Evolutionary conservation across 192 early-diverging fungal genomes (phyloP), one percentile per base, ranked within the genome.

Genomic region (Diversispora eburnea): DNA sequence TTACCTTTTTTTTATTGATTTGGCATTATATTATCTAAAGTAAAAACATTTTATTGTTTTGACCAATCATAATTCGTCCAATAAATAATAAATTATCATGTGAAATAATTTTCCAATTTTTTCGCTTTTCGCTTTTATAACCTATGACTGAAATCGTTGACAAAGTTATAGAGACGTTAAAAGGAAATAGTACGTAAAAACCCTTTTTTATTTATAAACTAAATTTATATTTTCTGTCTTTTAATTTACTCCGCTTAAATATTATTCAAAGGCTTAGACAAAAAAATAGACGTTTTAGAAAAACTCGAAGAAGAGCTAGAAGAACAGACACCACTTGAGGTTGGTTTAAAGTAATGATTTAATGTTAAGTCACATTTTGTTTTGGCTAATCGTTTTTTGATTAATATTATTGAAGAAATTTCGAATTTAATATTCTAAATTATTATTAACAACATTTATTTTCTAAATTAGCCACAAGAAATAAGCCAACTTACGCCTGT

Each of bases 251-350:
- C 5, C 22, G 7, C 67, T 42, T 22, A 6, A 57, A 20, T 42
- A 67, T 33, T 25, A 54, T 33, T 54, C 52, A 68, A 71, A 71
- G 69, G 58, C 20, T 25, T 57, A 2, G 69, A 71, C 2, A 71
- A 71, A 59, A 71, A 71, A 45, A 49, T 71, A 33, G 69, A 71
- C 57, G 56, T 55, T n/a, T 52, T 71, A 56, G 15, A 52, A 46
- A 43, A 47, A 56, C 58, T 71, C 19, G 69, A 71, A 45, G 69
- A 71, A 20, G 51, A 43, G 15, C 45, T 71, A 22, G 17, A 58
- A 20, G 69, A 71, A 6, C 55, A 49, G 9, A 58, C 56, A 45
- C 41, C 56, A 10, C 8, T 71, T 6, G 69, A 71, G 69, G 69
- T 71, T 71, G 45, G 52, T 71, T 12, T 25, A 46, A 46, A 46